Conservation (phyloP, 306 rosid species). For the Lathyrus oleraceus region DNA sequence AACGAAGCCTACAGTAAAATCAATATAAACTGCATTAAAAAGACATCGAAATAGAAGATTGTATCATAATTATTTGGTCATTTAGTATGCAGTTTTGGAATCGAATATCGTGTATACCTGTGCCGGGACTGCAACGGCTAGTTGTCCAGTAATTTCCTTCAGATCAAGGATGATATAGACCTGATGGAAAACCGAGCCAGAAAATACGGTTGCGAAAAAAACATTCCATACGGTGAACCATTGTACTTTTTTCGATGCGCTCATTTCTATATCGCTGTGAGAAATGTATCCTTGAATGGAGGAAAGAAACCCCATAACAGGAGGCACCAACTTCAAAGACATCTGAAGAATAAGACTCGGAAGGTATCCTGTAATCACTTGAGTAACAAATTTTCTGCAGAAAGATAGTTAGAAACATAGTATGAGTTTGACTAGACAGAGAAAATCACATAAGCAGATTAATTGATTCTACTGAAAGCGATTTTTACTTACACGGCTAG, state of each 20-base stretch:
- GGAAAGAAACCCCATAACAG: conserved; percentile 80
- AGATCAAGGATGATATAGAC: conserved; percentile 67
- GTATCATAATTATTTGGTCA: conserved; percentile 11
- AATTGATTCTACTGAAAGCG: not conserved
- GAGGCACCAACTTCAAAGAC: conserved; percentile 81
- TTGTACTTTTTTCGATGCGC: conserved; percentile 83
- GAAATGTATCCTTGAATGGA: conserved; percentile 92
- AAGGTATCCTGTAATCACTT: conserved; percentile 90
- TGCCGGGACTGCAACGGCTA: conserved; percentile 81
- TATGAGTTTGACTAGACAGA: too few relatives aligned
- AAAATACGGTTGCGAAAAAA: conserved; percentile 85
- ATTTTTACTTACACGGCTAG: conserved; percentile 67
- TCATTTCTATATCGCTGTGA: conserved; percentile 71
- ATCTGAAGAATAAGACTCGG: conserved; percentile 91
- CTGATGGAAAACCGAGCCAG: conserved; percentile 68
- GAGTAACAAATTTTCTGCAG: conserved; percentile 70
- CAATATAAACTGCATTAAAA: conserved; percentile 37
- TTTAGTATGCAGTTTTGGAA: not conserved
- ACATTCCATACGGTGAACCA: conserved; percentile 95
- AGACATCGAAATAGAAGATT: conserved; percentile 21
- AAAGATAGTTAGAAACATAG: not conserved
- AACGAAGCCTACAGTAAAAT: conserved; percentile 74
- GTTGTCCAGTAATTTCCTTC: conserved; percentile 60
- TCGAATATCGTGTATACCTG: conserved; percentile 61
- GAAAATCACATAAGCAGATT: not conserved